Percentiles rank a stretch among this genome's conserved stretches.
Evolutionary conservation across 805 yeast species (phyloP).

Genomic region (Yamadazyma paraphyllophila): DNA sequence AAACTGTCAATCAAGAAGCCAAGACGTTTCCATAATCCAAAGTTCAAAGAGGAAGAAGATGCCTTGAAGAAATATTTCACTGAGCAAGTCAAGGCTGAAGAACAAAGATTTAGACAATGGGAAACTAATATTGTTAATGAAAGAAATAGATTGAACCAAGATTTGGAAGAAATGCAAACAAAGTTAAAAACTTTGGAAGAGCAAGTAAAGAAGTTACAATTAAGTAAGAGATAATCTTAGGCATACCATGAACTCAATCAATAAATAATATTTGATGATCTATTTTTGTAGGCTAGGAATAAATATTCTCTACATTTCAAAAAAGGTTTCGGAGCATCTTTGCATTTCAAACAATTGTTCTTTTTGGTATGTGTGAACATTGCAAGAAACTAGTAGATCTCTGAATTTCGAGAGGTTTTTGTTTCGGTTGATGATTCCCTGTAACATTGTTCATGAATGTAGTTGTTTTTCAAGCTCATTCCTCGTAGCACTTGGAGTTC

Average conservation of each 20-base stretch:
- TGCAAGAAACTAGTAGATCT: no score
- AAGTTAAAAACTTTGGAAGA: constrained; percentile 74
- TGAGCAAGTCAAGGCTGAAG: constrained; percentile 94
- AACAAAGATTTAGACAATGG: constrained; percentile 97
- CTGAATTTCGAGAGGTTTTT: no score
- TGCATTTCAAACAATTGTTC: no score
- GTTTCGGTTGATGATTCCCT: no score
- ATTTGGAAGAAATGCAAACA: constrained; percentile 83
- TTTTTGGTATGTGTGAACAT: no score
- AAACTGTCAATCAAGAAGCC: constrained; percentile 41
- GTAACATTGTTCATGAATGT: no score
- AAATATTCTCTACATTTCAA: no score
- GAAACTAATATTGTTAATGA: constrained; percentile 94
- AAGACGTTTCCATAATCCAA: constrained; percentile 72
- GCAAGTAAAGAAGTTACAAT: constrained; percentile 60
- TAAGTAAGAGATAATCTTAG: constrained; percentile 24
- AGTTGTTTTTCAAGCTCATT: no score
- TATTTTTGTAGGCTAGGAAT: no score
- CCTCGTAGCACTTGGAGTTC: no score
- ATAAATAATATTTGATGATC: neutral
- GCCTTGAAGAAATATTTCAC: constrained; percentile 91
- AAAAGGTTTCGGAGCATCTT: no score
- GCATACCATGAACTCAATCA: neutral
- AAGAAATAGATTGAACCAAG: constrained; percentile 90
- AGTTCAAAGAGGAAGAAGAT: constrained; percentile 94